Percentiles rank a stretch among this genome's conserved stretches.
Evolutionary conservation across 805 yeast species (phyloP).

Genomic region (Saturnispora silvae): DNA sequence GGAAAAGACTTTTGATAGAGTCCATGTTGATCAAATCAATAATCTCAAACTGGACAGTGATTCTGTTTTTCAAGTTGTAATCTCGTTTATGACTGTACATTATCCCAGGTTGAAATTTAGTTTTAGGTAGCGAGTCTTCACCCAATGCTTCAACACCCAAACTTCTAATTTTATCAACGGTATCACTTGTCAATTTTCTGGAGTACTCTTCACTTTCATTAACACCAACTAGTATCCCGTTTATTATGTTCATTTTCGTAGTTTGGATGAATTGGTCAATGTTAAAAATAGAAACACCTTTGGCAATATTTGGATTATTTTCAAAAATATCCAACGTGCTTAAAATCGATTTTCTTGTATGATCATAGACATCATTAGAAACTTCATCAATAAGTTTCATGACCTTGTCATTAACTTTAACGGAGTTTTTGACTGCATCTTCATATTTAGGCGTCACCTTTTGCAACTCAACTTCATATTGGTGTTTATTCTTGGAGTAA

Average conservation of each 20-base stretch:
- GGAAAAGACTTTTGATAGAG: slow-evolving; percentile 30
- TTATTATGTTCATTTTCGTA: slow-evolving; percentile 60
- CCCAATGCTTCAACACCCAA: slow-evolving; percentile 60
- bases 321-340: slow-evolving; percentile 31
- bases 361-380: slow-evolving; percentile 47
- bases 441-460: slow-evolving; percentile 58
- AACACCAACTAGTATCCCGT: slow-evolving; percentile 56
- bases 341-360: slow-evolving; percentile 44
- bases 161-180: slow-evolving; percentile 51
- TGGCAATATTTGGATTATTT: slow-evolving; percentile 45
- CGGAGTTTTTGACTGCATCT: slow-evolving; percentile 39
- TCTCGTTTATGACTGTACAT: slow-evolving; percentile 80
- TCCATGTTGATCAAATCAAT: slow-evolving; percentile 65
- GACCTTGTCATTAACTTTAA: slow-evolving; percentile 45
- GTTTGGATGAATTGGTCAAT: slow-evolving; percentile 58
- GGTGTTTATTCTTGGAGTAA: slow-evolving; percentile 38
- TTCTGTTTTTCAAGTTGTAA: slow-evolving; percentile 46
- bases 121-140: slow-evolving; percentile 36
- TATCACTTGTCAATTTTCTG: slow-evolving; percentile 42
- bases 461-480: slow-evolving; percentile 38
- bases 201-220: slow-evolving; percentile 59
- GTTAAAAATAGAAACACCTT: slow-evolving; percentile 30
- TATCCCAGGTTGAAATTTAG: slow-evolving; percentile 55
- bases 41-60: slow-evolving; percentile 58
- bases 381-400: slow-evolving; percentile 54